Conservation (phyloP, 2,329 filamentous ascomycete species). For the Xenoacremonium recifei region DNA sequence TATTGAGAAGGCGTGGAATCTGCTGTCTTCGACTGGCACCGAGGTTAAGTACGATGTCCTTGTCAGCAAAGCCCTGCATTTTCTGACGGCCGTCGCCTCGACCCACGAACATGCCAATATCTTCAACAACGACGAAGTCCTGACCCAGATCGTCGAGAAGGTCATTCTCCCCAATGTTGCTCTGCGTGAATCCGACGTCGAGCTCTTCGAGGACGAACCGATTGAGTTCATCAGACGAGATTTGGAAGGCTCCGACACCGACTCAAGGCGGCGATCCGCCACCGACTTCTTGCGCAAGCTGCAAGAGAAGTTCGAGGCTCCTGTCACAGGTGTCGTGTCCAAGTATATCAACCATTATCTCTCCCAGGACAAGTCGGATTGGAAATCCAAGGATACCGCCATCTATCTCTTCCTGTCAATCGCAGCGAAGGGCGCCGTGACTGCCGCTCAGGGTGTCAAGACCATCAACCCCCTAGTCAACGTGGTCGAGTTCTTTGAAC, state of each 20-base stretch:
- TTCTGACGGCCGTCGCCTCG: conserved; percentile 84
- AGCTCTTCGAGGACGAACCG: conserved; percentile 96
- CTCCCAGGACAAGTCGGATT: conserved; percentile 75
- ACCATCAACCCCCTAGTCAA: conserved; percentile 85
- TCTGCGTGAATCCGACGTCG: conserved; percentile 87
- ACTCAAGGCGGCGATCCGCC: conserved; percentile 86
- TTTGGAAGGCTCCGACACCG: conserved; percentile 92
- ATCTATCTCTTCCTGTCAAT: conserved; percentile 94
- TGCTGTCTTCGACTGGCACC: conserved; percentile 80
- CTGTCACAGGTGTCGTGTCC: conserved; percentile 84
- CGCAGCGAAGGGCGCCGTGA: conserved; percentile 86
- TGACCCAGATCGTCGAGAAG: conserved; percentile 90
- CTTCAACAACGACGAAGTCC: conserved; percentile 79
- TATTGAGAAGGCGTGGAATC: conserved; percentile 85
- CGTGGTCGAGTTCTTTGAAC: conserved; percentile 93
- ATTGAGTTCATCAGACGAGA: conserved; percentile 97
- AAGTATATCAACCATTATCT: conserved; percentile 87
- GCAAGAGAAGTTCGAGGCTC: conserved; percentile 80
- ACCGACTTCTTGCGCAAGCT: conserved; percentile 92
- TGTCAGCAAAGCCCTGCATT: conserved; percentile 91
- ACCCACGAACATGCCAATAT: conserved; percentile 74
- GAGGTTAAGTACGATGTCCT: conserved; percentile 93
- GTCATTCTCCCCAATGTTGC: conserved; percentile 93
- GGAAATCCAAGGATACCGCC: conserved; percentile 98
- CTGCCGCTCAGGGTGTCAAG: conserved; percentile 84